phyloP scores from a whole-genome alignment of 2,329 filamentous ascomycete genomes.

The Pezicula neosporulosa region DNA sequence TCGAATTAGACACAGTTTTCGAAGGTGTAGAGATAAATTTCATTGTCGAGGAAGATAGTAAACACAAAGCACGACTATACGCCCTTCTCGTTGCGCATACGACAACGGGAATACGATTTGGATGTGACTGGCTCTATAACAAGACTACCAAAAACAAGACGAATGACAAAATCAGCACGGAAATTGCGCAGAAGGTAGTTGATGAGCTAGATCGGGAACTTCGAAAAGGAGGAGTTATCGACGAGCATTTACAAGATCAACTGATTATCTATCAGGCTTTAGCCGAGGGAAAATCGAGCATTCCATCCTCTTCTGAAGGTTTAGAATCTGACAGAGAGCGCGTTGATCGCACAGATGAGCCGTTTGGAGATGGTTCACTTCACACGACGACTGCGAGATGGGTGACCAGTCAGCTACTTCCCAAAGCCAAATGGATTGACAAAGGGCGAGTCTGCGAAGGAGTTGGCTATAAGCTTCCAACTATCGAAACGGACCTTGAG shows the following conservation, averaged over 20 bases:
- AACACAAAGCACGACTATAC: slow-evolving; percentile 48
- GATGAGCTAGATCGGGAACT: slow-evolving; percentile 43
- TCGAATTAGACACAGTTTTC: slow-evolving; percentile 38
- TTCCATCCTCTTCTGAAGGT: slow-evolving; percentile 13
- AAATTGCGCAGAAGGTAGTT: slow-evolving; percentile 43
- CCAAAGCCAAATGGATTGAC: slow-evolving; percentile 45
- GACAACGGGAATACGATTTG: slow-evolving; percentile 41
- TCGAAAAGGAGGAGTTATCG: slow-evolving; percentile 42
- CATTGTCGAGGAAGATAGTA: slow-evolving; percentile 46
- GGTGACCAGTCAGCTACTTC: slow-evolving; percentile 50
- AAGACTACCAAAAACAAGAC: slow-evolving; percentile 32
- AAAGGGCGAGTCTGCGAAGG: slow-evolving; percentile 48
- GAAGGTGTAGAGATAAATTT: slow-evolving; percentile 42
- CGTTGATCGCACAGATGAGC: slow-evolving; percentile 42
- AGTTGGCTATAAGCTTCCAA: slow-evolving; percentile 27
- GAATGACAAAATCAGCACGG: slow-evolving; percentile 26
- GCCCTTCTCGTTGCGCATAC: slow-evolving; percentile 54
- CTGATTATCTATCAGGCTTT: slow-evolving; percentile 57
- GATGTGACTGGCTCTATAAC: slow-evolving; percentile 42
- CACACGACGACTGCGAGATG: slow-evolving; percentile 60
- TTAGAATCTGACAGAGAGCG: slow-evolving; percentile 22
- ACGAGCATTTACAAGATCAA: slow-evolving; percentile 59
- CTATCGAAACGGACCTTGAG: too few relatives aligned
- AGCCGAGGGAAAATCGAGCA: slow-evolving; percentile 43
- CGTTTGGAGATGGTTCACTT: slow-evolving; percentile 53